Evolutionary conservation across 228 moss, liverwort and hornwort genomes (phyloP).

Genomic region (Sphagnum magellanicum): DNA sequence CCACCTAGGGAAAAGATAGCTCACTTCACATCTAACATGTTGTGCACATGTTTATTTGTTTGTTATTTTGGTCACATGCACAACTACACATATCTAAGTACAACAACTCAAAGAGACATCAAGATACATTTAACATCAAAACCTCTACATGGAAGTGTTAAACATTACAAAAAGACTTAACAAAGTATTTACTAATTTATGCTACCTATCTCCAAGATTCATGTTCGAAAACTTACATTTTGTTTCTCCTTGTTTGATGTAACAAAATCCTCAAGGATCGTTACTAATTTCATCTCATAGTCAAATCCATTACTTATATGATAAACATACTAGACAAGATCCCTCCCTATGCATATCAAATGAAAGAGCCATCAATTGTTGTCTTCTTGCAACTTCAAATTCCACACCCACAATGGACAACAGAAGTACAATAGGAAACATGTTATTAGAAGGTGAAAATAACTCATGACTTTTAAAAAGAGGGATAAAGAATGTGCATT

Average conservation of each 20-base stretch:
- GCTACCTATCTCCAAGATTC: background rate
- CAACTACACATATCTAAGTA: background rate
- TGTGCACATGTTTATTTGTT: background rate
- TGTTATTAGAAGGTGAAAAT: background rate
- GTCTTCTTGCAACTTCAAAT: too few species aligned
- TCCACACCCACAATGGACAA: background rate
- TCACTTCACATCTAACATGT: background rate
- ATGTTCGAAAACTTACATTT: slow-evolving; percentile 9
- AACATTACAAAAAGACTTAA: too few species aligned
- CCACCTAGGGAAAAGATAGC: background rate
- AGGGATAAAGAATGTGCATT: too few species aligned
- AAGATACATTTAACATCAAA: too few species aligned
- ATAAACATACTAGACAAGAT: slow-evolving; percentile 83
- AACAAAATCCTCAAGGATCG: slow-evolving; percentile 22
- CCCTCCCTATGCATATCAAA: slow-evolving; percentile 38
- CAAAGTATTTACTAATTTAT: background rate
- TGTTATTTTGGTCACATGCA: background rate
- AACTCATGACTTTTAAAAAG: too few species aligned
- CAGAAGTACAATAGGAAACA: too few species aligned
- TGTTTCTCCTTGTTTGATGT: slow-evolving; percentile 10
- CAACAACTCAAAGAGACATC: too few species aligned
- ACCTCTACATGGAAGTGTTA: too few species aligned
- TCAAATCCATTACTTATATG: slow-evolving; percentile 64
- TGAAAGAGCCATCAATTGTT: too few species aligned
- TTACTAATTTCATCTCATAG: slow-evolving; percentile 43